Conservation (phyloP, 257 asterid species). For the Haberlea rhodopensis region DNA sequence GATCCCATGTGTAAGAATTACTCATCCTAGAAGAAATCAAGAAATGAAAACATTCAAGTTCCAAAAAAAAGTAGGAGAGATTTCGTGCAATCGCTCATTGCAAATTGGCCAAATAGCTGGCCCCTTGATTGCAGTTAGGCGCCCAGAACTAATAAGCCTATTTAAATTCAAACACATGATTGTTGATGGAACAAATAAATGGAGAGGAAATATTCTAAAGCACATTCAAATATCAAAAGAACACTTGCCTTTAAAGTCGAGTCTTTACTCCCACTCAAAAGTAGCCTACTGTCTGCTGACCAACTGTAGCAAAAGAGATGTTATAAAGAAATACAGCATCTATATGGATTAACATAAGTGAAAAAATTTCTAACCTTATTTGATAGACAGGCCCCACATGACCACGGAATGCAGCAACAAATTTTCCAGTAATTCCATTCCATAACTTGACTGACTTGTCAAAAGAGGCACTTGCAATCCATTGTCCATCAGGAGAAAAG, state of each 20-base stretch:
- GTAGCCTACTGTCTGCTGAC: constrained; percentile 97
- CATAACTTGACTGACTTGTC: constrained; percentile 92
- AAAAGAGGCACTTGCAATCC: constrained; percentile 97
- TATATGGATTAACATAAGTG: constrained; percentile 12
- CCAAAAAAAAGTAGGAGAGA: background rate
- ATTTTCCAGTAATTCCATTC: constrained; percentile 88
- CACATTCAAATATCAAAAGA: constrained; percentile 11
- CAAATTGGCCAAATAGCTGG: background rate
- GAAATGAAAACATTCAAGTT: background rate
- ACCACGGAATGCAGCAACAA: constrained; percentile 88
- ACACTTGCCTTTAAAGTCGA: constrained; percentile 78
- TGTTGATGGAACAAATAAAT: background rate
- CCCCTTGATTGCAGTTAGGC: background rate
- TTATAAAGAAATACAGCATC: constrained; percentile 17
- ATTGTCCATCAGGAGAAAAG: constrained; percentile 93
- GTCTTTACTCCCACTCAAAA: constrained; percentile 95
- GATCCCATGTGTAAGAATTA: background rate
- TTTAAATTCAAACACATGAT: background rate
- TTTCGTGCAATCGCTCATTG: constrained; percentile 8
- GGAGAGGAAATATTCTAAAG: background rate
- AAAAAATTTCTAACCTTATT: constrained; percentile 57
- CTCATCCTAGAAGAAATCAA: background rate
- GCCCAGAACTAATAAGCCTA: background rate
- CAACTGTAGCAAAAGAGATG: constrained; percentile 55
- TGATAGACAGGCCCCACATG: constrained; percentile 98